These are phyloP conservation scores for Tympanopsis confertula DNA, from an alignment of 2,329 filamentous ascomycete genomes.

Conservation along the genomic window DNA sequence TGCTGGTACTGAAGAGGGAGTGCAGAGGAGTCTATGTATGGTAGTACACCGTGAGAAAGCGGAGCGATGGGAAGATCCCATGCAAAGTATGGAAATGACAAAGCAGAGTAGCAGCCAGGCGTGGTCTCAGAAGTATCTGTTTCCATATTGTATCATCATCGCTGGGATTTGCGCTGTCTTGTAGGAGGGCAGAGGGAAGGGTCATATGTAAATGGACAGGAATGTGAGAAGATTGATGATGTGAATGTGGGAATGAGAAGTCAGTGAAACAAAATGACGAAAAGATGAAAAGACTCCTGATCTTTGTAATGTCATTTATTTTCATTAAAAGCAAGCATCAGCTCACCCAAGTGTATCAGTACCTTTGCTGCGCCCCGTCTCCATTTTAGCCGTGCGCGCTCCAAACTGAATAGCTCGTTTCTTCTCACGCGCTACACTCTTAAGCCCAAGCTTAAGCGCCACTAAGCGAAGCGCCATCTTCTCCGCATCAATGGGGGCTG, in stretches of 20 bases:
- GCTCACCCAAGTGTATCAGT: constrained; percentile 27
- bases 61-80: too few species aligned
- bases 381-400: constrained; percentile 73
- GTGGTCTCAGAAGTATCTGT: constrained; percentile 1
- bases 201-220: too few species aligned
- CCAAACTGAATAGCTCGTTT: constrained; percentile 87
- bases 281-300: too few species aligned
- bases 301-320: neutral
- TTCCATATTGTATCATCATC: neutral
- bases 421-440: constrained; percentile 67
- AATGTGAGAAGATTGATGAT: too few species aligned
- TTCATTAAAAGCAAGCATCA: neutral
- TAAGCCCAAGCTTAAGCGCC: constrained; percentile 64
- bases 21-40: too few species aligned
- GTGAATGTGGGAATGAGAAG: too few species aligned
- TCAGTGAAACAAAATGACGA: too few species aligned
- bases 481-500: constrained; percentile 51
- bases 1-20: too few species aligned
- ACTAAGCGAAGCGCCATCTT: constrained; percentile 74
- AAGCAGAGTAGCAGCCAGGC: too few species aligned
- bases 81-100: too few species aligned
- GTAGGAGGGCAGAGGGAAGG: too few species aligned
- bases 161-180: neutral
- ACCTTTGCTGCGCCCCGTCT: constrained; percentile 56
- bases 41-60: too few species aligned